Percentiles rank a stretch among this genome's conserved stretches.
These are phyloP conservation scores for Colletotrichum sp. DNA, from an alignment of 2,329 filamentous ascomycete species.

Conservation along the genomic window DNA sequence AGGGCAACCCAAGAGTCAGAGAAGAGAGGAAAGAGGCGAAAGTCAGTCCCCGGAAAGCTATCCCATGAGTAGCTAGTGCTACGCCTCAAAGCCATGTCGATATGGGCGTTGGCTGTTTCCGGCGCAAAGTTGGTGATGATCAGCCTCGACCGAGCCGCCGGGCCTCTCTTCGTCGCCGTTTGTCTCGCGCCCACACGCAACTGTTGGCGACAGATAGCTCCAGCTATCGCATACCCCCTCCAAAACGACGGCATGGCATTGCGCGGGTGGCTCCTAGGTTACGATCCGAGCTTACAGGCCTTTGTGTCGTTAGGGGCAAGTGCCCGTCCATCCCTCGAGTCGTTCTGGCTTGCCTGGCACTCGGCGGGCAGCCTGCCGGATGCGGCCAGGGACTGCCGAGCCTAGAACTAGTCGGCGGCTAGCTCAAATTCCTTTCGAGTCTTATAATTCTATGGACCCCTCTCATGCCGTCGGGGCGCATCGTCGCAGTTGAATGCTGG, in stretches of 20 bases:
- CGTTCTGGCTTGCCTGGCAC: neutral
- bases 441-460: neutral
- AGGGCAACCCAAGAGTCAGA: neutral
- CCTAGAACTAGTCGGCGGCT: neutral
- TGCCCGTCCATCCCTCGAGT: neutral
- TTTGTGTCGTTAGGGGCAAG: neutral
- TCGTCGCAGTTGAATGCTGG: neutral
- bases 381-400: neutral
- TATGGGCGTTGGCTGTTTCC: neutral
- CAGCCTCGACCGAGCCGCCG: neutral
- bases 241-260: neutral
- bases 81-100: neutral
- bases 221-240: neutral
- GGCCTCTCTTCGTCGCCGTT: neutral
- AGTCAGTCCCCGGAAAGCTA: neutral
- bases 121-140: neutral
- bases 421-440: neutral
- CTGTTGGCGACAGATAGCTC: neutral
- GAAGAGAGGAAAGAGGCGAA: neutral
- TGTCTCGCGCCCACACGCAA: neutral
- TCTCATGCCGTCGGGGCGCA: neutral
- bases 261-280: constrained; percentile 1
- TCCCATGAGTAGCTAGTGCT: neutral
- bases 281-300: neutral
- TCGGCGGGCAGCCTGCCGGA: neutral